These are phyloP conservation scores for Senna tora DNA, from an alignment of 306 rosid genomes.

Conservation along the genomic window DNA sequence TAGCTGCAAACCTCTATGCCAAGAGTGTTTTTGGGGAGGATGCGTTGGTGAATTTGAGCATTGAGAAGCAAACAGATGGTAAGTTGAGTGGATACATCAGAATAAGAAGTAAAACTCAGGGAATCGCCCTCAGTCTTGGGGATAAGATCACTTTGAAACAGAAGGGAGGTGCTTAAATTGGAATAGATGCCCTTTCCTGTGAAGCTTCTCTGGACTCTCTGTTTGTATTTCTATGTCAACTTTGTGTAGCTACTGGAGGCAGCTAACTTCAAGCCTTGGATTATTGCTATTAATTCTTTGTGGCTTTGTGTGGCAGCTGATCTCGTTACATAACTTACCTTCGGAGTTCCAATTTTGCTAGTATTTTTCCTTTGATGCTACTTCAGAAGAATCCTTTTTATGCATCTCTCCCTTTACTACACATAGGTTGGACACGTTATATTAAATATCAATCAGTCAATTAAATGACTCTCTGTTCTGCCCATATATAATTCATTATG, in stretches of 20 bases:
- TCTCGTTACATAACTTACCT: conserved; percentile 7
- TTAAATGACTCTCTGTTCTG: conserved; percentile 43
- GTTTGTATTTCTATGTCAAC: conserved; percentile 43
- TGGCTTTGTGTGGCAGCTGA: conserved; percentile 46
- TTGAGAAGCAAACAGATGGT: conserved; percentile 86
- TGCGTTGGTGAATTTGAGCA: conserved; percentile 92
- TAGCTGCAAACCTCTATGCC: conserved; percentile 93
- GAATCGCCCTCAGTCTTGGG: conserved; percentile 97
- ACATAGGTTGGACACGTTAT: conserved; percentile 44
- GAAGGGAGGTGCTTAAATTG: conserved; percentile 76
- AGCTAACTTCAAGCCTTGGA: conserved; percentile 39
- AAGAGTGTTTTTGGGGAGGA: conserved; percentile 99
- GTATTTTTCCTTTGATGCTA: conserved; percentile 46
- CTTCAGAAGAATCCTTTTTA: conserved; percentile 36
- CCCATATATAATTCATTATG: background rate
- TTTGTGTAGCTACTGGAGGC: conserved; percentile 49
- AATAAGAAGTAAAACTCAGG: conserved; percentile 99
- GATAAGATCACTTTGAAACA: conserved; percentile 99
- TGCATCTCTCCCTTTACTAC: conserved; percentile 39
- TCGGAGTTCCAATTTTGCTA: conserved; percentile 47
- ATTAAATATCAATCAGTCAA: conserved; percentile 40
- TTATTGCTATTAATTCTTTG: conserved; percentile 34
- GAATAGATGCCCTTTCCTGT: conserved; percentile 21
- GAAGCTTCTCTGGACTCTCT: conserved; percentile 35
- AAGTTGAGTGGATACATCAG: conserved; percentile 96